Base-by-base conservation (phyloP, 2,329 filamentous ascomycete species). In the Fusarium redolens region DNA sequence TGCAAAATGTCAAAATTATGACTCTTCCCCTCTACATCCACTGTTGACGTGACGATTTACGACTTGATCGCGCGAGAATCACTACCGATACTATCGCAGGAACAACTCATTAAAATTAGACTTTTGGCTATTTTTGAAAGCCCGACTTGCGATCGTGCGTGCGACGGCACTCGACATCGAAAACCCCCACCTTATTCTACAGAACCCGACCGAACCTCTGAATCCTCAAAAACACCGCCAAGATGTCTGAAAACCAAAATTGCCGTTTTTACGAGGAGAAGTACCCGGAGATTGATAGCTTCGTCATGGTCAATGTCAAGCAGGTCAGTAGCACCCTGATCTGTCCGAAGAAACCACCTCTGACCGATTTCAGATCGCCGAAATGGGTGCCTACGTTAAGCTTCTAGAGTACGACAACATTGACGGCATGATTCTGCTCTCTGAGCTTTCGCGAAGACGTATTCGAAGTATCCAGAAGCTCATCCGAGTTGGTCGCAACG, bases 221-320 rank as follows among this genome's bases (percentile, higher is more conserved):
- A 74, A 61, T 65, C 57, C 70, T 64, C 75, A 69, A 80, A 69
- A 80, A 80, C 56, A 82, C 85, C 87, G 86, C 88, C 89, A 93
- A 83, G 80, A 97, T 97, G 93, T 97, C 95, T 86, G 91, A 97
- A 87, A 54, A 54, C 17, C 96, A 93, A 83, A 97, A 97, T 87
- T 97, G 93, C 85, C 94, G 95, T 80, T 98, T 97, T 86, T 98
- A 97, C 84, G 95, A 97, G 89, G 94, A 97, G 87, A 97, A 97
- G 86, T 98, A 93, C 72, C 81, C 82, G 78, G 96, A 98, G 89
- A 96, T 99, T 83, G 96, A 99, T 86, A 97, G 94, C 89, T 98
- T 98, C 86, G 97, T 99, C 82, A 99, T 99, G 96, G 96, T 99
- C 83, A 99, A 98, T 85, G 96, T 98, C 80, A 97, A 97, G 90